These are phyloP conservation scores for Camelina sativa DNA, from an alignment of 345 rosid genomes.

Conservation along the genomic window DNA sequence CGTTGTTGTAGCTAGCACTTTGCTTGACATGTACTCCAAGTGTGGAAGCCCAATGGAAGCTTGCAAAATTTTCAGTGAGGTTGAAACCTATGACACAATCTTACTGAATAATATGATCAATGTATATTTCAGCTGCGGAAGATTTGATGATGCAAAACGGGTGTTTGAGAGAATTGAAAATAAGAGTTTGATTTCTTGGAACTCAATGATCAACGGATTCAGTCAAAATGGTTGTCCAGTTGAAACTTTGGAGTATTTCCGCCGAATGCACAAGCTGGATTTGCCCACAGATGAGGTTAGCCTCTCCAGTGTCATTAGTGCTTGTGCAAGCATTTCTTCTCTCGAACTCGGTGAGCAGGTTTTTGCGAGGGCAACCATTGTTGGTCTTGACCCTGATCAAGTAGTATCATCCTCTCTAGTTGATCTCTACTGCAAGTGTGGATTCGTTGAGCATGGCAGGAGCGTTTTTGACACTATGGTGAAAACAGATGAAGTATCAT, in stretches of 20 bases:
- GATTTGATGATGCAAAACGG: conserved; percentile 70
- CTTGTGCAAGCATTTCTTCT: conserved; percentile 70
- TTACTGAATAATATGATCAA: conserved; percentile 85
- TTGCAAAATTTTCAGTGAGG: conserved; percentile 68
- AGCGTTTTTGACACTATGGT: conserved; percentile 63
- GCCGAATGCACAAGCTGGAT: conserved; percentile 62
- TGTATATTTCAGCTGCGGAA: conserved; percentile 68
- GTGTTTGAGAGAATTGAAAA: conserved; percentile 57
- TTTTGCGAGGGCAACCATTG: conserved; percentile 59
- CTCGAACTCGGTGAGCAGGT: conserved; percentile 79
- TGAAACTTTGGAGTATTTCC: conserved; percentile 69
- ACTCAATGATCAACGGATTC: conserved; percentile 78
- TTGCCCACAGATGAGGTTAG: conserved; percentile 68
- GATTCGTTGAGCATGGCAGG: conserved; percentile 54
- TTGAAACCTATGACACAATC: conserved; percentile 64
- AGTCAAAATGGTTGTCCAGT: conserved; percentile 72
- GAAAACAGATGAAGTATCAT: conserved; percentile 65
- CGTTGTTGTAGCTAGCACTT: conserved; percentile 63
- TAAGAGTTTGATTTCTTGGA: conserved; percentile 86
- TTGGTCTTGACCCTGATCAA: conserved; percentile 72
- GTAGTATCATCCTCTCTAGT: conserved; percentile 73
- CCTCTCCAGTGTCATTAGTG: conserved; percentile 68
- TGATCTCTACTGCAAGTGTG: conserved; percentile 78
- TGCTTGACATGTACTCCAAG: conserved; percentile 75
- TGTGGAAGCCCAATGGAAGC: conserved; percentile 66